Evolutionary conservation across 192 early-diverging fungal genomes (phyloP), one percentile per base, ranked within the genome.

Genomic region (Podila minutissima): DNA sequence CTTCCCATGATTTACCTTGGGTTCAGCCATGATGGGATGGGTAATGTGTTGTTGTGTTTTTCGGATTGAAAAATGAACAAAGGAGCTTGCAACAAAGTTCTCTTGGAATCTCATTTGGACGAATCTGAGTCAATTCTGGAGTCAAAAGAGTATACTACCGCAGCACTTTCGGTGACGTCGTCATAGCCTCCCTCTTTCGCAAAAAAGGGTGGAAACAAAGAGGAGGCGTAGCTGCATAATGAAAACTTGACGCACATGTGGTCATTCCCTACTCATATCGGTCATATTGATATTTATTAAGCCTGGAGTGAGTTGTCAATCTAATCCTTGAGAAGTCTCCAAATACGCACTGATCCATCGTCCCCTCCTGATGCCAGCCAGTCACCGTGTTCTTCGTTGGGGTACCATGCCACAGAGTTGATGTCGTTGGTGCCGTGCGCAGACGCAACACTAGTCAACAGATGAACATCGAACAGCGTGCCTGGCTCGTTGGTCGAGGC

Each of bases 341-440:
- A 99, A 31, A 99, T 92, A 28, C 93, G 87, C 6, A 98, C 89
- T 46, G 88, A 72, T 20, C 92, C 91, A 87, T 99, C 97, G 82
- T 99, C 97, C 7, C 97, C 97, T n/a, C 88, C 92, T 6, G 95
- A 92, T 6, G 95, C 94, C 37, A 99, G 78, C 86, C 92, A 90
- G 53, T 93, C 85, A 8, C 83, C 81, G 66, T 92, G 85, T 8
- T 75, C 82, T n/a, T 86, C 84, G 22, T 78, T 76, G 2, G 94
- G 93, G 77, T 92, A 92, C 94, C 97, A 99, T 41, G 86, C 74
- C 7, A 97, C 95, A 66, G 92, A 92, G 86, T 99, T 99, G 57
- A 99, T 90, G 81, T 99, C 97, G 65, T 84, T 85, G 19, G 93
- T 88, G 5, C 95, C 96, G 71, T 99, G 97, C 1, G 96, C 92